A percentile compares a stretch with the other conserved stretches of the same genome.
Evolutionary conservation across 768 basidiomycete species (phyloP).

Genomic region (Kondoa malvinella): DNA sequence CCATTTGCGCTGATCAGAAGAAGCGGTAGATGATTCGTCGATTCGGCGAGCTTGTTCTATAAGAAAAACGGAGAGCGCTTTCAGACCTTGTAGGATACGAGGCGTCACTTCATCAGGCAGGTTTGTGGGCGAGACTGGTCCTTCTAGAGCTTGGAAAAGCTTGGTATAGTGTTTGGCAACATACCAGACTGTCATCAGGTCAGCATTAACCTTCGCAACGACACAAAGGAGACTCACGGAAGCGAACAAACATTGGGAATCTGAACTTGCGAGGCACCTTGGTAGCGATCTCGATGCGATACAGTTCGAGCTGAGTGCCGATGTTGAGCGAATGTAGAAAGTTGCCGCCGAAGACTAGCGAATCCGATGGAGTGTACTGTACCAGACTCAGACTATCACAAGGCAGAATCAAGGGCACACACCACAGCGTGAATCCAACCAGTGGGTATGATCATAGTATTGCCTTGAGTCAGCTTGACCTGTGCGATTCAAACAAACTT

Average conservation of each 20-base stretch:
- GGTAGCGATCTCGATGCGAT: slow-evolving; percentile 80
- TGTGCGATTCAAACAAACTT: not conserved
- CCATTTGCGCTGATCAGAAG: slow-evolving; percentile 18
- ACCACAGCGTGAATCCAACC: slow-evolving; percentile 99
- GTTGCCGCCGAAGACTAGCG: slow-evolving; percentile 92
- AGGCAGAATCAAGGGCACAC: slow-evolving; percentile 29
- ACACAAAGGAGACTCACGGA: slow-evolving; percentile 14
- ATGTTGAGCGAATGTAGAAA: slow-evolving; percentile 88
- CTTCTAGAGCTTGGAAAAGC: slow-evolving; percentile 57
- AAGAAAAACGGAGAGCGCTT: slow-evolving; percentile 57
- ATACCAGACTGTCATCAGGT: slow-evolving; percentile 39
- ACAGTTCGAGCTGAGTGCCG: slow-evolving; percentile 63
- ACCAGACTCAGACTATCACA: slow-evolving; percentile 4
- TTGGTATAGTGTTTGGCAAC: slow-evolving; percentile 33
- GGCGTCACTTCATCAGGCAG: slow-evolving; percentile 35
- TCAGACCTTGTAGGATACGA: slow-evolving; percentile 55
- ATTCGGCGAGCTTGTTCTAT: slow-evolving; percentile 56
- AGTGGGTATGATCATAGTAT: slow-evolving; percentile 58
- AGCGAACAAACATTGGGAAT: slow-evolving; percentile 50
- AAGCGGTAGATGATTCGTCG: slow-evolving; percentile 28
- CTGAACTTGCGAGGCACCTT: slow-evolving; percentile 84
- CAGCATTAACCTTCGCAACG: slow-evolving; percentile 69
- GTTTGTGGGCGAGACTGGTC: slow-evolving; percentile 31
- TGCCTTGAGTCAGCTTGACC: slow-evolving; percentile 55
- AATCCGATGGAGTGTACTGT: slow-evolving; percentile 77